These are phyloP conservation scores for sunflower (Helianthus annuus) DNA, from an alignment of 129 eudicot genomes.

Conservation along the genomic window HanXRQr2.0-SUNRISE NC_035434.2:40413093-40413592, in stretches of 20 bases:
- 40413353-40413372: constrained; percentile 35
- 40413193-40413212: constrained; percentile 33
- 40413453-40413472: constrained; percentile 33
- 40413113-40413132: constrained; percentile 39
- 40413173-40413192: constrained; percentile 42
- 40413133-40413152: constrained; percentile 36
- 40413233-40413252: constrained; percentile 48
- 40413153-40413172: constrained; percentile 40
- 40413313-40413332: constrained; percentile 36
- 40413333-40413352: constrained; percentile 41
- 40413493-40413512: constrained; percentile 21
- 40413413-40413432: constrained; percentile 39
- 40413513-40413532: constrained; percentile 37
- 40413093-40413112: constrained; percentile 34
- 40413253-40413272: constrained; percentile 43
- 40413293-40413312: constrained; percentile 40
- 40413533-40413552: constrained; percentile 30
- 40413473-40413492: constrained; percentile 19
- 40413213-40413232: constrained; percentile 44
- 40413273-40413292: constrained; percentile 32
- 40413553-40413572: constrained; percentile 46
- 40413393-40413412: constrained; percentile 35
- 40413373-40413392: constrained; percentile 33
- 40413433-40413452: constrained; percentile 49
- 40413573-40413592: constrained; percentile 42